A percentile compares a stretch with the other conserved stretches of the same genome.
These are phyloP conservation scores for Metrosideros polymorpha DNA, from an alignment of 441 rosid genomes.

Conservation along the genomic window DNA sequence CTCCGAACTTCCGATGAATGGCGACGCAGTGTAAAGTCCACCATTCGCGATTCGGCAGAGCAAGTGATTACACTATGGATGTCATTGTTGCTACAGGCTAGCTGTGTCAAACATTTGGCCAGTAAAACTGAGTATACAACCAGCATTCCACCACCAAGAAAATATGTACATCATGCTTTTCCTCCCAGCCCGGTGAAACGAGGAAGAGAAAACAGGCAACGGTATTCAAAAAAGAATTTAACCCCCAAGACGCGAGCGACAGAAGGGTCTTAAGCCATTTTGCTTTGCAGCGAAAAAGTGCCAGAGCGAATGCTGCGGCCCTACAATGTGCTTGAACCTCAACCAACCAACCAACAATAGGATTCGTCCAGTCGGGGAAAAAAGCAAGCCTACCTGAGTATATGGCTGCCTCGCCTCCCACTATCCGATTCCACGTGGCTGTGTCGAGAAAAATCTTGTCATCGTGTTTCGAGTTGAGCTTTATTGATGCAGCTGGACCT, in stretches of 20 bases:
- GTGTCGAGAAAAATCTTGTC: conserved; percentile 16
- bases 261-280: neutral
- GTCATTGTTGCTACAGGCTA: neutral
- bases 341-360: neutral
- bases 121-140: neutral
- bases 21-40: neutral
- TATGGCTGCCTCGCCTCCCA: neutral
- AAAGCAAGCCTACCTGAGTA: neutral
- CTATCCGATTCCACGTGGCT: neutral
- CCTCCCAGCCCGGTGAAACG: neutral
- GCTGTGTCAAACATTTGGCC: neutral
- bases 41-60: neutral
- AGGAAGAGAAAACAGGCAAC: neutral
- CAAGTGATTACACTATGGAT: neutral
- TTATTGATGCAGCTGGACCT: neutral
- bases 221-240: neutral
- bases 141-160: neutral
- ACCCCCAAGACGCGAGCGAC: neutral
- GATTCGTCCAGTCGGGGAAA: neutral
- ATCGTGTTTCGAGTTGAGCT: neutral
- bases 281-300: neutral
- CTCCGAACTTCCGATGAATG: neutral
- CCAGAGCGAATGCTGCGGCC: neutral
- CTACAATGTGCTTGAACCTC: neutral
- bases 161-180: neutral